Percentiles rank a stretch among this genome's conserved stretches.
Evolutionary conservation across 306 rosid species (phyloP).

Genomic region (Gillenia trifoliata): DNA sequence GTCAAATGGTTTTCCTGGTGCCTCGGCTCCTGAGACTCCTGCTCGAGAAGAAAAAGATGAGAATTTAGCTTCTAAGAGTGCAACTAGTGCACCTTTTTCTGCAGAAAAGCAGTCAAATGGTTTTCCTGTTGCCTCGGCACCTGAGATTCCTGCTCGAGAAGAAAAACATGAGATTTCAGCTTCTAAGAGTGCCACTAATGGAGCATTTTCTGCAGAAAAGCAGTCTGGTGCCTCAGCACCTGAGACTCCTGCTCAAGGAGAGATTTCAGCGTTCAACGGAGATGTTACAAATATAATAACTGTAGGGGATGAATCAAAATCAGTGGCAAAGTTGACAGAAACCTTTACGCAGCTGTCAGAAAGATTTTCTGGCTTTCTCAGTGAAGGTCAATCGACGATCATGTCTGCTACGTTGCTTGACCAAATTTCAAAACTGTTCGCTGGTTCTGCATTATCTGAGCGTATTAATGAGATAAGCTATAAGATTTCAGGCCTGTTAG

Average conservation of each 20-base stretch:
- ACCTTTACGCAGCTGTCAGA: conserved; percentile 71
- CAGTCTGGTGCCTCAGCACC: conserved; percentile 33
- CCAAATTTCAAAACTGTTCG: conserved; percentile 77
- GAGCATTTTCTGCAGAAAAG: conserved; percentile 10
- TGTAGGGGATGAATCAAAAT: conserved; percentile 74
- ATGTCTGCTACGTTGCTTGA: conserved; percentile 73
- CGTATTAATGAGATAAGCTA: conserved; percentile 68
- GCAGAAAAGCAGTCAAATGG: conserved; percentile 38
- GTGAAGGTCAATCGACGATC: conserved; percentile 74
- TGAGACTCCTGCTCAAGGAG: conserved; percentile 34
- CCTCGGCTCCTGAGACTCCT: conserved; percentile 34
- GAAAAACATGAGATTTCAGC: conserved; percentile 29
- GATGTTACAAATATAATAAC: conserved; percentile 42
- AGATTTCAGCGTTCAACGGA: conserved; percentile 24
- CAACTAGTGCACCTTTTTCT: conserved; percentile 41
- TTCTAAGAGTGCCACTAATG: neutral
- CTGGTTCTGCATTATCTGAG: conserved; percentile 66
- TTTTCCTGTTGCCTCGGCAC: conserved; percentile 26
- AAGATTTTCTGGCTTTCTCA: conserved; percentile 78
- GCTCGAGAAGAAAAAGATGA: conserved; percentile 36
- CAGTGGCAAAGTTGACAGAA: conserved; percentile 61
- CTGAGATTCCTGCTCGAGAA: conserved; percentile 38
- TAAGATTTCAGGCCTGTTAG: conserved; percentile 63
- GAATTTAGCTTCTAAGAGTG: conserved; percentile 16
- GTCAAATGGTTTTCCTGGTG: conserved; percentile 34